These are phyloP conservation scores for Claviceps arundinis DNA, from an alignment of 2,329 filamentous ascomycete species.

Conservation along the genomic window DNA sequence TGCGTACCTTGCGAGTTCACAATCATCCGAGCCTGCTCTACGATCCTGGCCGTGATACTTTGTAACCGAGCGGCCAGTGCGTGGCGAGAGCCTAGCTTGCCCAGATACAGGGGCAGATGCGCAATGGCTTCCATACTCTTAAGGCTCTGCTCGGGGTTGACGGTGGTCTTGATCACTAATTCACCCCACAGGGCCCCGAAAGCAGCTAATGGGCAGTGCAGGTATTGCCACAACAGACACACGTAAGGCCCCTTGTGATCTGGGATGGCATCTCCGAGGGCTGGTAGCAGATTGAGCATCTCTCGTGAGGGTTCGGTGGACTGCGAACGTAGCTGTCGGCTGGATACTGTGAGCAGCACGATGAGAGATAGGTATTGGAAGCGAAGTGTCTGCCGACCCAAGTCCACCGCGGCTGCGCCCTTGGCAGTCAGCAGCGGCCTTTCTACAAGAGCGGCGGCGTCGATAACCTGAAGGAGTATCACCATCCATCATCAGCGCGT, in stretches of 20 bases:
- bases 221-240: slow-evolving; percentile 1
- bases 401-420: not conserved
- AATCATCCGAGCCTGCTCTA: not conserved
- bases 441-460: not conserved
- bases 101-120: not conserved
- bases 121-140: not conserved
- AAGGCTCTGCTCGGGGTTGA: not conserved
- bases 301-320: not conserved
- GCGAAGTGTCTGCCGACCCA: not conserved
- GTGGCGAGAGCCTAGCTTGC: not conserved
- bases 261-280: not conserved
- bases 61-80: not conserved
- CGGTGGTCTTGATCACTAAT: not conserved
- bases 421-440: not conserved
- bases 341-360: not conserved
- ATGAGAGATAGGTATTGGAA: not conserved
- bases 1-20: not conserved
- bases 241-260: not conserved
- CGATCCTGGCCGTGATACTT: not conserved
- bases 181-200: slow-evolving; percentile 1
- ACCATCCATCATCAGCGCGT: not conserved
- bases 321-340: not conserved
- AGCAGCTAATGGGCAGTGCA: not conserved
- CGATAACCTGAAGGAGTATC: not conserved
- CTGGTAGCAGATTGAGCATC: not conserved